Percentiles rank a stretch among this genome's conserved stretches.
Evolutionary conservation across 2,329 filamentous ascomycete genomes (phyloP).

Genomic region (Arthroderma uncinatum): DNA sequence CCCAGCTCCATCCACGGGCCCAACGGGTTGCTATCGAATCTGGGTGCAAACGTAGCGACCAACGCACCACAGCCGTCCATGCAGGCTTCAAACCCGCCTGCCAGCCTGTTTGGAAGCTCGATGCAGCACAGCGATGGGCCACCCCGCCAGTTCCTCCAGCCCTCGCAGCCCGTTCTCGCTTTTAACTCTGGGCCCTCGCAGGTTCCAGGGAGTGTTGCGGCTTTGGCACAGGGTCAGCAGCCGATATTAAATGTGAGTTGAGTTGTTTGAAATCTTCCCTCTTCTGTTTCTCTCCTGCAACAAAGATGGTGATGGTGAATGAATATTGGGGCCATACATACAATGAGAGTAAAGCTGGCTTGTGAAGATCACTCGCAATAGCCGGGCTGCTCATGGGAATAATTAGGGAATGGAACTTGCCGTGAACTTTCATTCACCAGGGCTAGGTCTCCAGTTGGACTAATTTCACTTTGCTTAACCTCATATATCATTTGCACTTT

Average conservation of each 20-base stretch:
- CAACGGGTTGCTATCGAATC: constrained; percentile 70
- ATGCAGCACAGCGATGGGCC: constrained; percentile 48
- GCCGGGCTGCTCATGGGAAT: neutral
- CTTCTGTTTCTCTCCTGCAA: neutral
- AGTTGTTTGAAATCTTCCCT: neutral
- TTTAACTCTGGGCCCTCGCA: constrained; percentile 35
- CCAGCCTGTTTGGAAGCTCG: constrained; percentile 58
- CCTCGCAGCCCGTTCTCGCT: constrained; percentile 45
- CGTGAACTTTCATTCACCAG: neutral
- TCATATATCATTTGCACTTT: neutral
- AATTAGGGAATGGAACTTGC: neutral
- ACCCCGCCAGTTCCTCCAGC: constrained; percentile 50
- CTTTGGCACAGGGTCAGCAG: constrained; percentile 66
- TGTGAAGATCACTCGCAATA: neutral
- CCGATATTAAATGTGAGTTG: constrained; percentile 59
- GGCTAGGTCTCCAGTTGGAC: neutral
- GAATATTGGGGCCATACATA: neutral
- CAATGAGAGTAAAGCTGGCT: neutral
- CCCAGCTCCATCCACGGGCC: constrained; percentile 80
- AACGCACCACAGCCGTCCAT: constrained; percentile 42
- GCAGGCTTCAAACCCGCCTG: constrained; percentile 49
- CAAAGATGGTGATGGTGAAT: neutral
- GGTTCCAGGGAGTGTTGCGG: constrained; percentile 42
- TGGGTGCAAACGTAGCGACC: constrained; percentile 49
- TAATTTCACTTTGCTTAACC: neutral